These are phyloP conservation scores for Cucumis hystrix DNA, from an alignment of 306 rosid species.

Conservation along the genomic window DNA sequence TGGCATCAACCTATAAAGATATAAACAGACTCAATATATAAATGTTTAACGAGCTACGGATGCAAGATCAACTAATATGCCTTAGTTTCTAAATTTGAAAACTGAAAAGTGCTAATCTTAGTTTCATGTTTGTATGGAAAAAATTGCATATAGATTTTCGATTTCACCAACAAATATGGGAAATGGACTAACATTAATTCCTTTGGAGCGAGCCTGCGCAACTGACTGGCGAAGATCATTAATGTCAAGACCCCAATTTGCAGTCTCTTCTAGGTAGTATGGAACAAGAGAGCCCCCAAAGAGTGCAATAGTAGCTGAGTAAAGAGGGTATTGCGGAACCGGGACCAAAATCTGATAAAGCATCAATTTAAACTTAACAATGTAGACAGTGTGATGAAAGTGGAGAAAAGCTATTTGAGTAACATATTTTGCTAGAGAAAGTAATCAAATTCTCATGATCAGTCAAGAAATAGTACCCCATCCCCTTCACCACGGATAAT, in stretches of 20 bases:
- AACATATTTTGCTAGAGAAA: background rate
- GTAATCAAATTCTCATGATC: background rate
- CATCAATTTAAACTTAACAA: conserved; percentile 2
- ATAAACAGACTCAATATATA: no score
- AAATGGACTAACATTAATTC: conserved; percentile 59
- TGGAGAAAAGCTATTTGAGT: background rate
- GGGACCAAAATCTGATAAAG: conserved; percentile 77
- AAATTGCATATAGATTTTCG: background rate
- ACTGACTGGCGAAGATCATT: conserved; percentile 59
- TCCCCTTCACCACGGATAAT: conserved; percentile 69
- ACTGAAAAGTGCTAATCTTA: no score
- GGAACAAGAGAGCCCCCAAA: conserved; percentile 94
- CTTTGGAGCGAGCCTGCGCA: conserved; percentile 62
- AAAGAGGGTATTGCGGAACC: conserved; percentile 97
- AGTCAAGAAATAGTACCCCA: conserved; percentile 51
- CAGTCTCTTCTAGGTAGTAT: conserved; percentile 96
- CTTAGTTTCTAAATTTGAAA: no score
- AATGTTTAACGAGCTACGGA: no score
- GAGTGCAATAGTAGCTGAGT: conserved; percentile 83
- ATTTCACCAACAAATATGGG: conserved; percentile 1
- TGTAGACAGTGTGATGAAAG: background rate
- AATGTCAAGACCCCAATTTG: conserved; percentile 92
- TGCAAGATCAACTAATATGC: no score
- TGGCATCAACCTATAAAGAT: background rate
- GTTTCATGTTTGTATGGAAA: no score